Evolutionary conservation across 345 rosid genomes (phyloP), one percentile per base, ranked within the genome.

Genomic region (Atalantia buxifolia): DNA sequence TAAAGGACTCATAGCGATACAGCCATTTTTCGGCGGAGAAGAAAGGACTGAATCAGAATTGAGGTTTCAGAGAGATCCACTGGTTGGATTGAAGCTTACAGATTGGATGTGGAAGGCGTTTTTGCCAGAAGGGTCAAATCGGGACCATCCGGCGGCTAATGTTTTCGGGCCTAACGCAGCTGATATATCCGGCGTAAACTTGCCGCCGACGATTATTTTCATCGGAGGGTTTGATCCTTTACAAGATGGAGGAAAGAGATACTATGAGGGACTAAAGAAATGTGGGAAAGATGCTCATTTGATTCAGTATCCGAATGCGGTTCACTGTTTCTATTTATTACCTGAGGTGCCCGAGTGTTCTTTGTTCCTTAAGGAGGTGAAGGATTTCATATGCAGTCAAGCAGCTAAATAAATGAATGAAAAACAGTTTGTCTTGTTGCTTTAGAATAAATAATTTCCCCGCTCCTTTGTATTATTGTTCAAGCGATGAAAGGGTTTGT

Each of bases 11-110:
- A 55, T 83, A 38, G 72, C 81, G 2, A 69, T 77, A 9, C 86
- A 83, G 40, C 83, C 86, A 19, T 77, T 68, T 70, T 83, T 83
- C 18, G 81, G 81, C 1, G 85, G 81, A 19, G 81, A 73, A 61
- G 81, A 83, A 55, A 67, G 83, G 66, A 77, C 74, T 1, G 77
- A 70, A 36, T 69, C 83, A 13, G 86, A 75, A 78, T 45, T 45
- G 50, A 45, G 50, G 50, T 45, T 45, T 45, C 50, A 45, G 50
- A 45, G 27, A 2, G 40, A n/a, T 36, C 31, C 70, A 9, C 5
- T 77, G 14, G 61, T 68, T 12, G 30, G 78, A 2, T 50, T 72
- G 74, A 56, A 59, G 5, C 25, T 42, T 22, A 38, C 48, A 6
- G 68, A 79, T 16, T 66, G 82, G 78, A 9, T 19, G 6, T 79